A percentile compares a stretch with the other conserved stretches of the same genome.
These are phyloP conservation scores for Fomitopsis pinicola DNA, from an alignment of 1,284 basidiomycete species.

Conservation along the genomic window DNA sequence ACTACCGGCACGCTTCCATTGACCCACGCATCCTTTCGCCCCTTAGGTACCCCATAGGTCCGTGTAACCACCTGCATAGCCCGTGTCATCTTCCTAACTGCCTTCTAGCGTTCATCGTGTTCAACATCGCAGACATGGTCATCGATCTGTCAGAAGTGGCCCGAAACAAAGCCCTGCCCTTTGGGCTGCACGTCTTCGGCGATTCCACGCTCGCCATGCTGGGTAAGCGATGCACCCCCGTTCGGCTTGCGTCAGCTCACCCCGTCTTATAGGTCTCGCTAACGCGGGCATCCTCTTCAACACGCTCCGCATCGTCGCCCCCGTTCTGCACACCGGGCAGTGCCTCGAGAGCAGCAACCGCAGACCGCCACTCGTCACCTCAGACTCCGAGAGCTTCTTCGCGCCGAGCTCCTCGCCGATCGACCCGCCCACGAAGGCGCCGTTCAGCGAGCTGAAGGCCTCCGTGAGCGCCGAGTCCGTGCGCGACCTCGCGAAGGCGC, in stretches of 20 bases:
- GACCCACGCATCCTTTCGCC: neutral
- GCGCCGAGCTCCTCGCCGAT: constrained; percentile 24
- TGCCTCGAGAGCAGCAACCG: constrained; percentile 21
- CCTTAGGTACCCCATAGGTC: constrained; percentile 58
- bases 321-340: constrained; percentile 30
- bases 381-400: constrained; percentile 29
- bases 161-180: constrained; percentile 38
- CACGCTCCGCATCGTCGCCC: constrained; percentile 58
- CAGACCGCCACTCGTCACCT: constrained; percentile 2
- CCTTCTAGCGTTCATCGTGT: constrained; percentile 47
- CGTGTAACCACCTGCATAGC: constrained; percentile 15
- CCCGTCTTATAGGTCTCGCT: constrained; percentile 41
- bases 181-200: constrained; percentile 43
- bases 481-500: neutral
- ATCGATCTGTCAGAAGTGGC: constrained; percentile 45
- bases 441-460: neutral
- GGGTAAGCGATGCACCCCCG: constrained; percentile 36
- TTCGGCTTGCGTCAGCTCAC: neutral
- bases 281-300: constrained; percentile 65
- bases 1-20: neutral
- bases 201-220: constrained; percentile 49
- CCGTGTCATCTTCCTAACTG: constrained; percentile 1
- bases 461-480: neutral
- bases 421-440: neutral
- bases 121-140: constrained; percentile 58